Base-by-base conservation (phyloP, 176 grass and related monocot species). In the Miscanthus lutarioriparius region DNA sequence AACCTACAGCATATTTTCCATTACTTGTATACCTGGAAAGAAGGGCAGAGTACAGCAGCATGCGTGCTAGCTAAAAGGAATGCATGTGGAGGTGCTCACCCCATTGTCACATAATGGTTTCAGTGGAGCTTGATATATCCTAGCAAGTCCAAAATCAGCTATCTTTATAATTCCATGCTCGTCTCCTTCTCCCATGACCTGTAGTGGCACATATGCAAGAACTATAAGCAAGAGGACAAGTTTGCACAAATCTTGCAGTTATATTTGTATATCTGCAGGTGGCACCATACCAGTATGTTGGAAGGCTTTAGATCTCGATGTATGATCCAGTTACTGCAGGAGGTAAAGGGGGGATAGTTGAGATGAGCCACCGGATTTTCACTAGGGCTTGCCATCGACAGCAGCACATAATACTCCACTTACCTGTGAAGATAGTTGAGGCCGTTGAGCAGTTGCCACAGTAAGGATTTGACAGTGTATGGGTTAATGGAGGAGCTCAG, bases 381-480 rank as follows among this genome's bases (percentile, higher is more conserved):
- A 7, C 33, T 65, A 39, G 8, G 74, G 12, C 19, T 32, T 53
- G 37, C 32, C 62, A 81, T 8, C 67, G 27, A 72, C 35, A 75
- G 73, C 28, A 54, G 73, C 28, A 54, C 45, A 51, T 6, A 51
- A 51, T 28, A 81, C 40, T 48, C 32, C 37, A 53, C 4, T 17
- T 70, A 98, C 96, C 96, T 98, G 81, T 98, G 96, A 77, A 98
- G 96, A 89, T 98, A 98, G 82, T 98, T 95, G 75, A 98, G 96
- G 40, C 96, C 96, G 44, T 98, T 98, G 51, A 98, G 96, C 80
- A 98, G 83, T 68, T 98, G 96, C 96, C 96, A 98, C 79, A 98
- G 91, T 74, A 98, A 93, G 74, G 96, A 95, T 82, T 98, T 95
- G 39, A 98, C 80, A 22, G 96, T 98, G 91, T 95, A 98, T 20